Base-by-base conservation (phyloP, 495 filamentous ascomycete species). In the Clavariopsis aquatica region DNA sequence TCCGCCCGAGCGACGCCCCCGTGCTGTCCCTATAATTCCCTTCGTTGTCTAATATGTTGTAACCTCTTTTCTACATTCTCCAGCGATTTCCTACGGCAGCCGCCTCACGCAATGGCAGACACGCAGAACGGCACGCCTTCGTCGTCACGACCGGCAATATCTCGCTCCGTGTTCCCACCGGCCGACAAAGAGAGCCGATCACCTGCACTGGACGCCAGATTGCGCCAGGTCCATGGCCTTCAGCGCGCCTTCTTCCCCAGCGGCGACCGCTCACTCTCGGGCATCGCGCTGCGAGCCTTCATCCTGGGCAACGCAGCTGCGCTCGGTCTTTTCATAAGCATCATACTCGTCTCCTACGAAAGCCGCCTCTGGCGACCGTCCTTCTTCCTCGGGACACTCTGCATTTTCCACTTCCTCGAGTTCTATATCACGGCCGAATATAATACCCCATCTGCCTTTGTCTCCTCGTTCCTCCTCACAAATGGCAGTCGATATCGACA, bases 321-420 rank as follows among this genome's bases (percentile, higher is more conserved):
- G 15, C 41, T 81, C 10, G 77, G 82, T 56, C 9, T 76, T 8
- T 59, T 78, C 22, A 31, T 80, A 3, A 81, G 84, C 17, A 47
- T 77, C 41, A 67, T 72, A 71, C 65, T 80, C 65, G 52, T 73
- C 63, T 73, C 61, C 69, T 72, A 70, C 28, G 49, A 73, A 0
- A 77, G 75, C 27, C 79, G 83, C 0, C 81, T 93, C 64, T 97
- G 93, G 92, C 90, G 94, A 63, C 73, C 88, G 1, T 86, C 91
- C 19, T 87, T 91, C 80, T 96, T 98, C 79, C 68, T 92, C 71
- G 77, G 81, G 49, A 75, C 85, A 26, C 86, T 98, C 58, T 84
- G 87, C 17, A 72, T 88, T 57, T 97, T 97, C 82, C 94, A 98
- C 77, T 96, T 96, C 78, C 88, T 98, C 75, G 94, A 98, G 77